phyloP scores from a whole-genome alignment of 75 land plant genomes.

The Ceratopteris richardii region DNA sequence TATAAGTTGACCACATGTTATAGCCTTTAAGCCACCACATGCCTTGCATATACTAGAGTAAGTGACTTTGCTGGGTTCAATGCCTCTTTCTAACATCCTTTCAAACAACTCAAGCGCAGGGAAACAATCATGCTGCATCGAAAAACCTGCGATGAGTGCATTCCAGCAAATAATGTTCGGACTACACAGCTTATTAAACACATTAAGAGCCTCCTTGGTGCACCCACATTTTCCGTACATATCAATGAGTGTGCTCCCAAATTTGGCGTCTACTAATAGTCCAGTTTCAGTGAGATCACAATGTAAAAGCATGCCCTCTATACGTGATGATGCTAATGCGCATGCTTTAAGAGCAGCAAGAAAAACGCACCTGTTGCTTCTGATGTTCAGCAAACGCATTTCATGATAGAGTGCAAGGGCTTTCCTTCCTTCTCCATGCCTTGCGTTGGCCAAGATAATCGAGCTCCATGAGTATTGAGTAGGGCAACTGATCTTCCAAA shows the following conservation, averaged over 20 bases:
- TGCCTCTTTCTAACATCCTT: neutral
- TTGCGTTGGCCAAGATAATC: neutral
- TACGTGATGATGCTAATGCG: neutral
- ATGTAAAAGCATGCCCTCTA: neutral
- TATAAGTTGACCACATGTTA: slow-evolving; percentile 13
- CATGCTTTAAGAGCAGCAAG: neutral
- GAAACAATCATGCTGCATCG: slow-evolving; percentile 5
- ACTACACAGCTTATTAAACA: slow-evolving; percentile 7
- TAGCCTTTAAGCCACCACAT: slow-evolving; percentile 12
- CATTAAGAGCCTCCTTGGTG: neutral
- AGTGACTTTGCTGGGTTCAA: slow-evolving; percentile 11
- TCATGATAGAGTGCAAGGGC: slow-evolving; percentile 1
- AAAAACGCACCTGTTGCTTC: neutral
- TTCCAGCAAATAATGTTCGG: slow-evolving; percentile 23
- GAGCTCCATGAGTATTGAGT: slow-evolving; percentile 3
- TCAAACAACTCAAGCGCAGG: slow-evolving; percentile 9
- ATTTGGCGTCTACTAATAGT: neutral
- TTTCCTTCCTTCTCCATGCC: neutral
- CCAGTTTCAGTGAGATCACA: neutral
- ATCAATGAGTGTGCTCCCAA: slow-evolving; percentile 14
- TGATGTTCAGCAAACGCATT: neutral
- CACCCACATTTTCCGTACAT: slow-evolving; percentile 18
- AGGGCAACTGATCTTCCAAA: neutral
- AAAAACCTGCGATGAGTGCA: slow-evolving; percentile 10
- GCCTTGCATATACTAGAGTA: slow-evolving; percentile 11